These are phyloP conservation scores for Yamadazyma scolyti DNA, from an alignment of 805 yeast species.

Conservation along the genomic window DNA sequence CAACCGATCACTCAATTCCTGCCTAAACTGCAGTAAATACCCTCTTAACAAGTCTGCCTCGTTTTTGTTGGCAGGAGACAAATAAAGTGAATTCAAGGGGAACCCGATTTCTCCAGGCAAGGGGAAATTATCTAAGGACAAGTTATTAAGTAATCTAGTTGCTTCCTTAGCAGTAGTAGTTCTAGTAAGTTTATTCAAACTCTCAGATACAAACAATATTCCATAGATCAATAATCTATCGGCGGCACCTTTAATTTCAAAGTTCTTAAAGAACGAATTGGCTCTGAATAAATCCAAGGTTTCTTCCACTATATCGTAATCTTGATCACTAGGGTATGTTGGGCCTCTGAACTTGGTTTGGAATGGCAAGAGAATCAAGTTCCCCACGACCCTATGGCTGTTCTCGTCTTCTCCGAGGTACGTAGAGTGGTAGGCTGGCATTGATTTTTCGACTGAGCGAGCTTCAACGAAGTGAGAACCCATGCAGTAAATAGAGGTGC, in stretches of 20 bases:
- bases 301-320: slow-evolving; percentile 90
- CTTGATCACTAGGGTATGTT: slow-evolving; percentile 67
- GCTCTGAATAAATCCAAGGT: slow-evolving; percentile 88
- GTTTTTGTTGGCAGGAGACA: slow-evolving; percentile 67
- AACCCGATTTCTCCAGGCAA: slow-evolving; percentile 95
- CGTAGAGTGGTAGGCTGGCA: slow-evolving; percentile 78
- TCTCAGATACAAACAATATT: slow-evolving; percentile 81
- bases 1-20: slow-evolving; percentile 82
- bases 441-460: slow-evolving; percentile 13
- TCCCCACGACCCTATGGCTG: slow-evolving; percentile 65
- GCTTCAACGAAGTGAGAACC: too few species aligned
- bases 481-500: too few species aligned
- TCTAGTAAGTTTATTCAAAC: slow-evolving; percentile 60
- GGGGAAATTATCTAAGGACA: slow-evolving; percentile 82
- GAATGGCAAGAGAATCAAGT: slow-evolving; percentile 80
- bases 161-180: slow-evolving; percentile 56
- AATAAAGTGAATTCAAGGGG: slow-evolving; percentile 79
- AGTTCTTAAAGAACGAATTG: slow-evolving; percentile 93
- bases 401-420: slow-evolving; percentile 60
- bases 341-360: slow-evolving; percentile 88
- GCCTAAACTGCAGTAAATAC: slow-evolving; percentile 90
- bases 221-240: slow-evolving; percentile 94
- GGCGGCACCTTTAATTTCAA: slow-evolving; percentile 93
- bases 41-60: slow-evolving; percentile 78
- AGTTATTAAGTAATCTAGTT: slow-evolving; percentile 65